Evolutionary conservation across 1,284 basidiomycete genomes (phyloP).

Genomic region (Cryptococcus sp.): DNA sequence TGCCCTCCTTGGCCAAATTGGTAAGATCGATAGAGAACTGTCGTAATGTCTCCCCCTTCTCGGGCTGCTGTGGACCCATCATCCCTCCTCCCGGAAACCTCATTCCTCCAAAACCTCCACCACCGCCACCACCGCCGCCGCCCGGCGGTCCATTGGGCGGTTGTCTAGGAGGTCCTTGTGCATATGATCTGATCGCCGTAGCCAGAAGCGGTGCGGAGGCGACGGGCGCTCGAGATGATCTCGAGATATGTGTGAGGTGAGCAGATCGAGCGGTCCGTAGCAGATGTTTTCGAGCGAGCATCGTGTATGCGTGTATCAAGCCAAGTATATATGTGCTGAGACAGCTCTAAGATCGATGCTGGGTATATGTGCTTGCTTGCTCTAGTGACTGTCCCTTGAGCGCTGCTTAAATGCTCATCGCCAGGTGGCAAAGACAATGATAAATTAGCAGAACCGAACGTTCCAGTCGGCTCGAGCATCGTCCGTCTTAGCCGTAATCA

Average conservation of each 20-base stretch:
- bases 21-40: slow-evolving; percentile 85
- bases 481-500: no score
- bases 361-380: background rate
- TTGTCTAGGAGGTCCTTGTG: slow-evolving; percentile 24
- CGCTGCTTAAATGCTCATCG: background rate
- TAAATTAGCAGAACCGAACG: no score
- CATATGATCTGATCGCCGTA: slow-evolving; percentile 23
- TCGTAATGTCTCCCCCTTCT: slow-evolving; percentile 79
- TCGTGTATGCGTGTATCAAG: slow-evolving; percentile 6
- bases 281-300: slow-evolving; percentile 21
- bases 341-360: background rate
- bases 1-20: slow-evolving; percentile 76
- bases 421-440: background rate
- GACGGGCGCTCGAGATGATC: background rate
- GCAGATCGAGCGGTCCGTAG: slow-evolving; percentile 15
- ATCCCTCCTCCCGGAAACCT: slow-evolving; percentile 33
- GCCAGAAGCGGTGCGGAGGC: background rate
- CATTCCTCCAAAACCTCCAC: slow-evolving; percentile 32
- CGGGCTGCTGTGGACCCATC: slow-evolving; percentile 29
- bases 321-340: background rate
- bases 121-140: slow-evolving; percentile 26
- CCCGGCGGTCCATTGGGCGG: slow-evolving; percentile 23
- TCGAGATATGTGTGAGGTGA: slow-evolving; percentile 1
- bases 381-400: no score
- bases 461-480: no score